Evolutionary conservation across 495 filamentous ascomycete genomes (phyloP), one percentile per base, ranked within the genome.

Genomic region (Trichoderma reesei): DNA sequence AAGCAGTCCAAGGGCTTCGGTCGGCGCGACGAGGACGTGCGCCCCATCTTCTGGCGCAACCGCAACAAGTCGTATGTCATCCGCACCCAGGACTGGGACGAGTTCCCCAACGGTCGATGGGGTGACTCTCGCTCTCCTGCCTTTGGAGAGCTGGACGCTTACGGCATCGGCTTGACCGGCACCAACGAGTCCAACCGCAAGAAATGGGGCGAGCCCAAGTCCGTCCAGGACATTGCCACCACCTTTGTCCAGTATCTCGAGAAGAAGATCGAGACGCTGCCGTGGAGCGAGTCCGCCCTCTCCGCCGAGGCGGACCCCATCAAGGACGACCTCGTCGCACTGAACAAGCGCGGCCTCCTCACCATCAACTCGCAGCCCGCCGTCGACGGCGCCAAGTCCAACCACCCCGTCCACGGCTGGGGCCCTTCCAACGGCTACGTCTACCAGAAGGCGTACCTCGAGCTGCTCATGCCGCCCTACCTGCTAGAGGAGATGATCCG

Each of bases 61-160:
- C 87, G 95, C 33, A 93, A 97, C 71, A 89, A 91, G 63, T 96
- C 92, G 2, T 99, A 99, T 69, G 86, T 99, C 37, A 86, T 87
- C 41, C 90, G 95, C 61, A 99, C 95, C 5, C 91, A 97, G 72
- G 92, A 96, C 67, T 99, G 95, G 95, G 95, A 99, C 68, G 95
- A 99, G 72, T 99, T 96, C 70, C 95, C 95, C 54, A 99, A 99
- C 79, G 95, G 95, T 41, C 89, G 95, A 74, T 99, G 95, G 95
- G 96, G 95, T 74, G 95, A 99, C 75, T 91, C 92, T 41, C 84
- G 95, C 62, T 98, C 95, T 37, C 95, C 95, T 65, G 95, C 95
- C 26, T 99, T 97, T 67, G 95, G 95, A 70, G 91, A 97, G 75
- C 82, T 99, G 44, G 95, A 99, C 76, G 85, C 90, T 37, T 99